A percentile compares a stretch with the other conserved stretches of the same genome.
phyloP scores from a whole-genome alignment of 2,329 filamentous ascomycete species.

The Scytalidium sp. region DNA sequence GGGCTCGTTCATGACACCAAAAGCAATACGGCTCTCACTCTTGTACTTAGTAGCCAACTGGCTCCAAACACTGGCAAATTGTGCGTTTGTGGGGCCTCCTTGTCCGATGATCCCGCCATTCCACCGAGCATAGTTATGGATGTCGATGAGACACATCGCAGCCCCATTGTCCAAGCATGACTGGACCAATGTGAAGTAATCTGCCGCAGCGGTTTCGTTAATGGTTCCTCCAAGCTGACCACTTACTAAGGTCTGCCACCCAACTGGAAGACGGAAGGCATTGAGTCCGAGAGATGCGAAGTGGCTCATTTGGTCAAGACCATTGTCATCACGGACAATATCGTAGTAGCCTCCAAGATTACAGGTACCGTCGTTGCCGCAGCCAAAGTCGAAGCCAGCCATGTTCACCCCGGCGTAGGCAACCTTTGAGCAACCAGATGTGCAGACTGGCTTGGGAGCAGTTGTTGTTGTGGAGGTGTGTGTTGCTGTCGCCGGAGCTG shows the following conservation, averaged over 20 bases:
- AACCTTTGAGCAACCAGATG: constrained; percentile 1
- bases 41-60: constrained; percentile 57
- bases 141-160: constrained; percentile 53
- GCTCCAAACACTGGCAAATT: constrained; percentile 58
- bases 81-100: constrained; percentile 55
- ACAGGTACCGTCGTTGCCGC: constrained; percentile 32
- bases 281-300: constrained; percentile 37
- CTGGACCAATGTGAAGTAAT: constrained; percentile 55
- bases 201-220: constrained; percentile 43
- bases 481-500: neutral
- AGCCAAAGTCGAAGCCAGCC: constrained; percentile 46
- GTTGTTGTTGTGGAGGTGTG: neutral
- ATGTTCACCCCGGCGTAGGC: constrained; percentile 31
- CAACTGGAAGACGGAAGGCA: constrained; percentile 53
- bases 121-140: constrained; percentile 58
- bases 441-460: neutral
- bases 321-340: neutral
- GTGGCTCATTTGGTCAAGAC: constrained; percentile 14
- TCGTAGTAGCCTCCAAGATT: neutral
- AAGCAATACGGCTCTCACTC: constrained; percentile 46
- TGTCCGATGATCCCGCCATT: constrained; percentile 62
- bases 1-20: constrained; percentile 66
- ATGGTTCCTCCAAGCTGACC: constrained; percentile 45
- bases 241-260: constrained; percentile 58
- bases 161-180: constrained; percentile 54